Base-by-base conservation (phyloP, 106 monocot species). In the Ottelia alismoides region DNA sequence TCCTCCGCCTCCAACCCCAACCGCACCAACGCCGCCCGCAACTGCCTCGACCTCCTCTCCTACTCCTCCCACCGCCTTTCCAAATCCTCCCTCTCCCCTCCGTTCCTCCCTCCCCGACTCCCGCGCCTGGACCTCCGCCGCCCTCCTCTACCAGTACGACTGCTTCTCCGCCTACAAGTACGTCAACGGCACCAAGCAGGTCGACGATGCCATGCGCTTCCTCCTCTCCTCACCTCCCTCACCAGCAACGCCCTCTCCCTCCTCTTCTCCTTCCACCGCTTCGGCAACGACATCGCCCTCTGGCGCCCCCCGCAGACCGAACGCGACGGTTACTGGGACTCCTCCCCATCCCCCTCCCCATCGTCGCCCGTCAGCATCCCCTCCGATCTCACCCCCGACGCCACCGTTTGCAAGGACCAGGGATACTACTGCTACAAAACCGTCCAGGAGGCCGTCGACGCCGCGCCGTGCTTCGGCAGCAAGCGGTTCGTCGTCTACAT, bases 221-320 rank as follows among this genome's bases (percentile, higher is more conserved):
- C 61, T 85, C 27, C n/a, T 60, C 57, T 31, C 31, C 65, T 80
- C 56, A 35, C n/a, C 45, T 32, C 63, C 31, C 53, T 69, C 50
- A 82, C 85, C 40, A 74, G 82, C 79, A 74, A 79, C 74, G 67
- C 73, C 55, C 60, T 74, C 49, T 73, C 85, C 21, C 86, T 86
- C 74, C 47, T 86, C 18, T 64, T 70, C 58, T 63, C 91, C 10
- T 60, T 75, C 51, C 68, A 75, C 23, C 85, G 81, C 27, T 91
- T 73, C 70, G 90, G 84, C 48, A 2, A 28, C 61, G 72, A 91
- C 50, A 62, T 47, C 26, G 43, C 76, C 50, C 32, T 16, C 28
- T 92, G 85, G 85, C 53, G 56, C 11, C 92, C 85, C 19, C 88
- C 83, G 6, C 73, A 78, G 60, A 85, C 92, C 17, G 91, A 92